A percentile compares a stretch with the other conserved stretches of the same genome.
Evolutionary conservation across 495 filamentous ascomycete genomes (phyloP).

Genomic region (Articulospora tetracladia): DNA sequence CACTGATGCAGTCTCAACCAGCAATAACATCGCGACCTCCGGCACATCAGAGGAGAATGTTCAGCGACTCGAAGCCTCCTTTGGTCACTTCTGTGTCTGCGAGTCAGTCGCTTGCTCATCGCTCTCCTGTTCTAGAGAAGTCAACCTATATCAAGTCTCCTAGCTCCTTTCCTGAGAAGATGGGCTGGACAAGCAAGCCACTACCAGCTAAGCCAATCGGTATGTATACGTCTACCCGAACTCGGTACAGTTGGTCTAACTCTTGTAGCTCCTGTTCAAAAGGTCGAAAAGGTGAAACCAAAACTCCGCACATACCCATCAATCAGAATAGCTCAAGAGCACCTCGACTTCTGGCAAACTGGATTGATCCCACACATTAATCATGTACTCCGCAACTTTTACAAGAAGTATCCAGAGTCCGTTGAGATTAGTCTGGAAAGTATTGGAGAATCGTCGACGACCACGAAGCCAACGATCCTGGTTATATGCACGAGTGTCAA

Average conservation of each 20-base stretch:
- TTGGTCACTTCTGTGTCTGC: neutral
- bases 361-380: constrained; percentile 69
- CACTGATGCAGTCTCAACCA: neutral
- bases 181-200: constrained; percentile 16
- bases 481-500: constrained; percentile 70
- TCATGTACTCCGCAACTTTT: constrained; percentile 53
- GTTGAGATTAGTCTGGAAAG: constrained; percentile 72
- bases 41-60: constrained; percentile 9
- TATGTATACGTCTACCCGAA: constrained; percentile 5
- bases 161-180: constrained; percentile 13
- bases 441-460: constrained; percentile 62
- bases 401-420: constrained; percentile 63
- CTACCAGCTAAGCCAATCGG: constrained; percentile 11
- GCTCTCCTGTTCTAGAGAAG: constrained; percentile 16
- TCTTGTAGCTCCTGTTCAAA: constrained; percentile 15
- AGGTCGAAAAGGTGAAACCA: constrained; percentile 26
- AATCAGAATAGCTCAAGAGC: constrained; percentile 51
- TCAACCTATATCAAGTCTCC: constrained; percentile 7
- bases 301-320: constrained; percentile 48
- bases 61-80: constrained; percentile 16
- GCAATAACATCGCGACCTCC: constrained; percentile 4
- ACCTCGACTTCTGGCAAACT: constrained; percentile 67
- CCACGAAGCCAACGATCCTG: constrained; percentile 68
- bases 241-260: constrained; percentile 5
- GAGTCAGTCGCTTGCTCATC: neutral